Evolutionary conservation across 257 asterid genomes (phyloP), one percentile per base, ranked within the genome.

Genomic region (Euphrasia confusa): DNA sequence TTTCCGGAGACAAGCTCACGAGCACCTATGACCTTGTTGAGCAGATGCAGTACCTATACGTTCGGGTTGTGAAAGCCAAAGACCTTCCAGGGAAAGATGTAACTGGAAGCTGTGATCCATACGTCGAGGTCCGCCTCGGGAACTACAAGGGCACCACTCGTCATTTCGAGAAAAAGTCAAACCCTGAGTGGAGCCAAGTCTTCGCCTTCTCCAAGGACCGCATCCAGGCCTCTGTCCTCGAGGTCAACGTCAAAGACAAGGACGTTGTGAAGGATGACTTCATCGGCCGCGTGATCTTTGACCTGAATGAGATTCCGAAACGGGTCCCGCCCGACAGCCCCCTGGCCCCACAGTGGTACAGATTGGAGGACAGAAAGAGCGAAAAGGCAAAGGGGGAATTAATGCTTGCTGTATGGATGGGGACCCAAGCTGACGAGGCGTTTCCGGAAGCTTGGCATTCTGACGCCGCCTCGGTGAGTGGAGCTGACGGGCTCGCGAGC

Each of bases 321-420:
- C 70, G 89, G 71, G 88, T 83, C 28, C 89, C 95, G 3, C 91
- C 89, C 0, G 91, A 86, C 45, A 81, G 88, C 68, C 88, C 91
- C 13, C 74, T 86, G 58, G 91, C 92, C 18, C 86, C 95, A 0
- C 89, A 81, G 61, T 81, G 95, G 95, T 87, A 84, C 52, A 67
- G 85, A 61, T 66, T 87, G 83, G 86, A 80, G 76, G 90, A 80
- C 35, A 56, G 83, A 59, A 73, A 71, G 75, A 76, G 68, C 18
- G 81, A 83, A 7, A 83, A 78, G 78, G 79, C 81, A 0, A 76
- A 48, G 42, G 95, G 93, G 1, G 93, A 87, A 77, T 69, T 87
- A 14, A 84, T 82, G 95, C 62, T 87, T 72, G 95, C 95, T 35
- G 89, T 81, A 69, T 87, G 95, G 95, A 84, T 82, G 92, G 95